A percentile compares a stretch with the other conserved stretches of the same genome.
Evolutionary conservation across 108 stramenopile genomes (phyloP).

Genomic region (Craspedostauros australis): DNA sequence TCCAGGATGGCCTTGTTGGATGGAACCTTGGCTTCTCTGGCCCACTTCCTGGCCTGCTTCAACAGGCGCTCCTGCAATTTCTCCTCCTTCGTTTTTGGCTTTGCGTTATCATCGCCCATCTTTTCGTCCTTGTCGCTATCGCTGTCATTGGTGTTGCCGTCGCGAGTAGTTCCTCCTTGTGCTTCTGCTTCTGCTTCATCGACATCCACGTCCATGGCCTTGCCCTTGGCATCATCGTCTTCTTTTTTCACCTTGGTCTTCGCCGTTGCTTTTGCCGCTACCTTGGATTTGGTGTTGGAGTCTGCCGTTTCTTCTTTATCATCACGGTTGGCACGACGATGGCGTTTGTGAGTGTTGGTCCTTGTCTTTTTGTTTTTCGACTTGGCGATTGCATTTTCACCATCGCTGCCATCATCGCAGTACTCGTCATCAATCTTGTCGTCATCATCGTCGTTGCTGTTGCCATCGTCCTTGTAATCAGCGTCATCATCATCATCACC

Average conservation of each 20-base stretch:
- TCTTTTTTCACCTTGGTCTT: no score
- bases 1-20: conserved; percentile 5
- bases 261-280: no score
- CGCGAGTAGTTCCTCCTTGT: not conserved
- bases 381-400: not conserved
- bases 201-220: not conserved
- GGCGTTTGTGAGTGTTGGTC: no score
- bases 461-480: not conserved
- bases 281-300: no score
- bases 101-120: conserved; percentile 19
- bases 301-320: no score
- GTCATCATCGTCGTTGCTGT: not conserved
- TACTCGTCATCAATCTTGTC: not conserved
- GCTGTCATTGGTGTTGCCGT: conserved; percentile 1
- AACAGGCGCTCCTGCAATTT: conserved; percentile 19
- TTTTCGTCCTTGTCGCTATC: conserved; percentile 22
- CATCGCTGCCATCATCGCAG: conserved; percentile 2
- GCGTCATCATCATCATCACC: conserved; percentile 11
- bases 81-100: conserved; percentile 14
- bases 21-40: conserved; percentile 15
- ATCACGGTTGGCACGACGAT: no score
- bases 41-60: conserved; percentile 5
- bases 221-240: conserved; percentile 2
- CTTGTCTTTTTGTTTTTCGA: no score
- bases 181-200: conserved; percentile 3